A percentile compares a stretch with the other conserved stretches of the same genome.
phyloP scores from a whole-genome alignment of 129 eudicot species.

The Ambrosia trifida region DNA sequence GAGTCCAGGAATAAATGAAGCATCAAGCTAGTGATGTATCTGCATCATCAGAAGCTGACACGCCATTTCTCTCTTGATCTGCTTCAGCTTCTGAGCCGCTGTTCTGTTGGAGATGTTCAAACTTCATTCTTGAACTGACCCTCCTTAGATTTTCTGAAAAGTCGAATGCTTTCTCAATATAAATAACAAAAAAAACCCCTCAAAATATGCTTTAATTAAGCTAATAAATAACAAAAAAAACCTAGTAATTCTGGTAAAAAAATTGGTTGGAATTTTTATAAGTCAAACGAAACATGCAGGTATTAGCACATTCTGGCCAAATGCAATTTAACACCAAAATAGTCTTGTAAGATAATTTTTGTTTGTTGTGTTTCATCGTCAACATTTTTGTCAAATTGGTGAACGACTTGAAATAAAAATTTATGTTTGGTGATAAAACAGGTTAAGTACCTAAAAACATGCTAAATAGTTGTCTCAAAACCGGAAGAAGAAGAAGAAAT shows the following conservation, averaged over 20 bases:
- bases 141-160: conserved; percentile 55
- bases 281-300: background rate
- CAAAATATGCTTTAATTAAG: background rate
- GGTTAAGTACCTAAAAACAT: background rate
- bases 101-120: conserved; percentile 37
- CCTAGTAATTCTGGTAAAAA: conserved; percentile 6
- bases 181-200: background rate
- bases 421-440: background rate
- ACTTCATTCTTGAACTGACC: conserved; percentile 51
- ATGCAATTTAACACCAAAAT: background rate
- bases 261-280: background rate
- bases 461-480: background rate
- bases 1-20: conserved; percentile 17
- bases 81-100: conserved; percentile 55
- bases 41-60: conserved; percentile 62
- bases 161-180: background rate
- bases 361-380: background rate
- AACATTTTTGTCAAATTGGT: background rate
- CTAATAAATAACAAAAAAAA: too few species aligned
- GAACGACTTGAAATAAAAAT: background rate
- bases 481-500: background rate
- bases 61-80: conserved; percentile 51
- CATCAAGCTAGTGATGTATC: conserved; percentile 39
- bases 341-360: background rate
- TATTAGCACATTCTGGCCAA: background rate